Conservation (phyloP, 768 basidiomycete species). For the Agaricus subrufescens region DNA sequence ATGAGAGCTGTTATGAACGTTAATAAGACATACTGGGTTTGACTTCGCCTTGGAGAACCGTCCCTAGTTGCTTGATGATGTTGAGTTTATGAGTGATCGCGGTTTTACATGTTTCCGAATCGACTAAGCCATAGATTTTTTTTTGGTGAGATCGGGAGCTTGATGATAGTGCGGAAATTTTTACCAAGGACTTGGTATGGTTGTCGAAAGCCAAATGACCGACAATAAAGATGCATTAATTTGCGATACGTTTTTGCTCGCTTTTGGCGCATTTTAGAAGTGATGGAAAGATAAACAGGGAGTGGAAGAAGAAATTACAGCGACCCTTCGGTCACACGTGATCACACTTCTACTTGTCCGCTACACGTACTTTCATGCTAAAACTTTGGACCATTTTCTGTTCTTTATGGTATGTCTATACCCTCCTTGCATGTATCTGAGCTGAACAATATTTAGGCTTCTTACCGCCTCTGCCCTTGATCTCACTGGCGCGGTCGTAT, state of each 20-base stretch:
- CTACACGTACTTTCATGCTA: slow-evolving; percentile 13
- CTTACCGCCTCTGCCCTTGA: slow-evolving; percentile 42
- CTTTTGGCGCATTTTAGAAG: slow-evolving; percentile 79
- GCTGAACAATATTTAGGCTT: slow-evolving; percentile 16
- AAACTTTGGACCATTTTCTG: slow-evolving; percentile 18
- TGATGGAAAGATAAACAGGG: neutral
- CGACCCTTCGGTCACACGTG: neutral
- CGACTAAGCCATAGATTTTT: slow-evolving; percentile 45
- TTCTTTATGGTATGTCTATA: slow-evolving; percentile 23
- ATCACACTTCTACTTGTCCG: slow-evolving; percentile 5
- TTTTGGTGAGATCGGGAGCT: slow-evolving; percentile 8
- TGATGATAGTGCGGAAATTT: slow-evolving; percentile 15
- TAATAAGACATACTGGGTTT: slow-evolving; percentile 76
- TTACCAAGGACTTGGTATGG: slow-evolving; percentile 91
- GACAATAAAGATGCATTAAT: slow-evolving; percentile 86
- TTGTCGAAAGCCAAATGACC: slow-evolving; percentile 86
- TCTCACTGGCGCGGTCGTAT: slow-evolving; percentile 56
- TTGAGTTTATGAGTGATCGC: slow-evolving; percentile 70
- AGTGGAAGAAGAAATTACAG: neutral
- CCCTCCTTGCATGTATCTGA: neutral
- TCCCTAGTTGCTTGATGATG: slow-evolving; percentile 65
- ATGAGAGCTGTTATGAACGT: neutral
- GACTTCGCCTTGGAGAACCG: slow-evolving; percentile 79
- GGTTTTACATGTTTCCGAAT: slow-evolving; percentile 76
- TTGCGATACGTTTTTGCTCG: slow-evolving; percentile 93